Evolutionary conservation across 805 yeast species (phyloP).

Genomic region (Kuraishia borneana): DNA sequence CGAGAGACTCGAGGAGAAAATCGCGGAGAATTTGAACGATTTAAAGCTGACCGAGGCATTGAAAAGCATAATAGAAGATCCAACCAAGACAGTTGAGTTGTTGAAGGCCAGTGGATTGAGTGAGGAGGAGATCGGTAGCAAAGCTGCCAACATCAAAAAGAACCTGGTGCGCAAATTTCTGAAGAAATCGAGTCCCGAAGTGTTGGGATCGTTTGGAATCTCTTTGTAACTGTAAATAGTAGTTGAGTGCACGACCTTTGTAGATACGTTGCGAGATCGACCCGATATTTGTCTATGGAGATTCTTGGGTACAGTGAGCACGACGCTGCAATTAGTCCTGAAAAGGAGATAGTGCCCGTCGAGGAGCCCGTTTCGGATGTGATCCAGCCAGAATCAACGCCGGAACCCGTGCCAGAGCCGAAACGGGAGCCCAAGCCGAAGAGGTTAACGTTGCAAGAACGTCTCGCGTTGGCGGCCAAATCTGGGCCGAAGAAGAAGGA

Average conservation of each 20-base stretch:
- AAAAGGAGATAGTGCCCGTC: not conserved
- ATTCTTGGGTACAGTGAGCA: not conserved
- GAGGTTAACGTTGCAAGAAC: slow-evolving; percentile 69
- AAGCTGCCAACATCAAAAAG: slow-evolving; percentile 37
- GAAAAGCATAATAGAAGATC: slow-evolving; percentile 13
- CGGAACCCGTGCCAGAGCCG: not conserved
- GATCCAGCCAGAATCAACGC: not conserved
- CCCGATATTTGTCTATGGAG: not conserved
- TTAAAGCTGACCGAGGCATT: slow-evolving; percentile 17
- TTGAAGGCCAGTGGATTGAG: slow-evolving; percentile 22
- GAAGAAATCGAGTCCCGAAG: slow-evolving; percentile 4
- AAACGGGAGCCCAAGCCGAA: slow-evolving; percentile 2
- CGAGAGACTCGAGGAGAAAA: slow-evolving; percentile 15
- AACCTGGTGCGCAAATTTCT: slow-evolving; percentile 60
- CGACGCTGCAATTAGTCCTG: not conserved
- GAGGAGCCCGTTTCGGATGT: slow-evolving; percentile 1
- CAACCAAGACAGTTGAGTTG: slow-evolving; percentile 24
- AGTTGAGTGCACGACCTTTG: not conserved
- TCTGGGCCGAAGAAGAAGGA: slow-evolving; percentile 15
- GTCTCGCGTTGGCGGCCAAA: slow-evolving; percentile 74
- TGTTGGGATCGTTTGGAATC: not conserved
- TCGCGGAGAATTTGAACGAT: slow-evolving; percentile 19
- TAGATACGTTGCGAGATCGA: not conserved
- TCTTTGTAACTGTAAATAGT: not conserved
- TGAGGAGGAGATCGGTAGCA: slow-evolving; percentile 28